Percentiles rank a stretch among this genome's conserved stretches.
These are phyloP conservation scores for Fraxinus paxiana DNA, from an alignment of 305 asterid species.

Conservation along the genomic window DNA sequence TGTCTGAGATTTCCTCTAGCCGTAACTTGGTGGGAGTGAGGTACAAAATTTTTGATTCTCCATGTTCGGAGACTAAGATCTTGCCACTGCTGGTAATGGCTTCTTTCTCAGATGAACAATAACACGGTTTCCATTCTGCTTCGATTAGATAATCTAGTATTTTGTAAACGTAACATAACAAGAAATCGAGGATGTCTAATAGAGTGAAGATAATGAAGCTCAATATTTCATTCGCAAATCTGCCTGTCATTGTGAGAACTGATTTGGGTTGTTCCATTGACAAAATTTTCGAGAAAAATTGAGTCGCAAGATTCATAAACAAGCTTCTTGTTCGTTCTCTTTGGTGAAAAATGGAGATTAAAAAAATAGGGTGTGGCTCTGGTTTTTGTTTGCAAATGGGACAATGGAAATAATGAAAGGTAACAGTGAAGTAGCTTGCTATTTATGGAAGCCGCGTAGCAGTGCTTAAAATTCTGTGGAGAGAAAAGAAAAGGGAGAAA, in stretches of 20 bases:
- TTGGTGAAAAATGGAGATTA: conserved; percentile 3
- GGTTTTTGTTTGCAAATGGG: conserved; percentile 10
- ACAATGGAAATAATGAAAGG: conserved; percentile 1
- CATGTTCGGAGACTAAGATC: conserved; percentile 65
- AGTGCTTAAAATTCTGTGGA: background rate
- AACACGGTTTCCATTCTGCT: background rate
- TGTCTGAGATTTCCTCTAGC: conserved; percentile 84
- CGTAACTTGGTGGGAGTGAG: conserved; percentile 52
- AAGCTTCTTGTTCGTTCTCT: background rate
- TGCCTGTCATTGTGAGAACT: conserved; percentile 32
- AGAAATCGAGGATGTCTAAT: conserved; percentile 57
- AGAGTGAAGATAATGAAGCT: conserved; percentile 13
- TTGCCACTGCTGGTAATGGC: conserved; percentile 45
- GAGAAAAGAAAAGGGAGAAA: conserved; percentile 2
- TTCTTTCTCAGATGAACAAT: conserved; percentile 14
- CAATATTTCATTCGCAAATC: conserved; percentile 4
- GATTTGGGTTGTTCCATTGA: background rate
- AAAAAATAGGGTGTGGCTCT: background rate
- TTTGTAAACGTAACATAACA: conserved; percentile 30
- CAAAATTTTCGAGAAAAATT: background rate
- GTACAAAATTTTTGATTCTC: conserved; percentile 63
- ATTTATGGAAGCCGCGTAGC: conserved; percentile 22
- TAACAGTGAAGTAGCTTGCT: background rate
- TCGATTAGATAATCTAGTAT: conserved; percentile 40
- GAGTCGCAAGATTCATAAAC: background rate